Base-by-base conservation (phyloP, 1,139 yeast genomes). In the Kluyveromyces sp. region DNA sequence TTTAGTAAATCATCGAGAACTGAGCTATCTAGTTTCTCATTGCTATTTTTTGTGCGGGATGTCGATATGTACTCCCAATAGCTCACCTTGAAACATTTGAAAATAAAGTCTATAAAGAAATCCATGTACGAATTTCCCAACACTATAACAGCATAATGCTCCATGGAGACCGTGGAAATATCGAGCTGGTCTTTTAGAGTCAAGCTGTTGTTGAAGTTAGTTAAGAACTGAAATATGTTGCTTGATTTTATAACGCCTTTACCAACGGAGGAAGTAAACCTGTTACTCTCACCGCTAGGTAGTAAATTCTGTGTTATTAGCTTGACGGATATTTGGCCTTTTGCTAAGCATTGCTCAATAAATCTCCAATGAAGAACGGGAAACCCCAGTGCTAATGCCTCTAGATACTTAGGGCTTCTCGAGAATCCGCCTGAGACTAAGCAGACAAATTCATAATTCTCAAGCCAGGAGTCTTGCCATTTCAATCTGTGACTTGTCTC, bases 321-420 rank as follows among this genome's bases (percentile, higher is more conserved):
- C 63, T 54, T 7, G 49, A 54, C 28, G 61, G 42, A 26, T 55
- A 55, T 7, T 57, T 52, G 3, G 69, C 58, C 15, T 64, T 60
- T 2, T 55, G 53, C 40, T 1, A 77, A 56, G 48, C 84, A 74
- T 51, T 81, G 83, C n/a, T 66, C 63, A 7, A 90, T 70, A 54
- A 76, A 89, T 10, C 68, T 63, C 50, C 76, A 75, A 3, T 87
- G 79, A 32, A 90, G 59, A 25, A 88, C 76, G 1, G 97, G 97
- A 95, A 96, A 88, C 2, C 95, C 94, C 39, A 89, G 63, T 0
- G 95, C 88, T n/a, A 89, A 66, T 0, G 86, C 80, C 59, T 88
- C 95, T n/a, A 89, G 64, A 59, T 84, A 90, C 59, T 88, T 88
- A 25, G 83, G 75, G 47, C 88, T 85, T 39, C 95, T 71, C 33